These are phyloP conservation scores for Hypoxylon sp. DNA, from an alignment of 2,329 filamentous ascomycete species.

Conservation along the genomic window DNA sequence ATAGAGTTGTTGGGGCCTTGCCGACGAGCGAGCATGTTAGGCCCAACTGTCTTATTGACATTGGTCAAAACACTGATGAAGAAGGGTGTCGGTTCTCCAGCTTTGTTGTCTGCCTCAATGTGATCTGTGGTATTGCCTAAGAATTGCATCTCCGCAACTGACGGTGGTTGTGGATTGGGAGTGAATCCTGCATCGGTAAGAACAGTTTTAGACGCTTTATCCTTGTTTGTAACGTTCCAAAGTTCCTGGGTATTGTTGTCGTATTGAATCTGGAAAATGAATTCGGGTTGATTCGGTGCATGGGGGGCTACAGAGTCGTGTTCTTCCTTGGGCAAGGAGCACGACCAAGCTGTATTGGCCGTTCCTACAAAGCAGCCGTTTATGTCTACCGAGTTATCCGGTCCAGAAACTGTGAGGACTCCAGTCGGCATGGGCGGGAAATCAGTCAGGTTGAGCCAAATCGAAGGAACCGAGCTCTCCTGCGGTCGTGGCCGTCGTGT, in stretches of 20 bases:
- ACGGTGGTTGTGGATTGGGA: slow-evolving; percentile 70
- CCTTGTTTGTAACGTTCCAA: slow-evolving; percentile 63
- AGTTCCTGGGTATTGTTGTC: slow-evolving; percentile 70
- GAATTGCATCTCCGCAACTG: slow-evolving; percentile 81
- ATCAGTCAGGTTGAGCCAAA: slow-evolving; percentile 87
- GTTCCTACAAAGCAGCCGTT: slow-evolving; percentile 79
- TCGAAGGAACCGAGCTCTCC: slow-evolving; percentile 57
- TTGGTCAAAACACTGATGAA: slow-evolving; percentile 74
- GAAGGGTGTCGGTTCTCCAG: slow-evolving; percentile 89
- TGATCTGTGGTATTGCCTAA: slow-evolving; percentile 88
- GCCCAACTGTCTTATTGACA: slow-evolving; percentile 49
- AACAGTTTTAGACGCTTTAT: slow-evolving; percentile 38
- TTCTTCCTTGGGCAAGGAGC: slow-evolving; percentile 83
- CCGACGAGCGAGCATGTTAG: slow-evolving; percentile 51
- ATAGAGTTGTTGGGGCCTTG: slow-evolving; percentile 52
- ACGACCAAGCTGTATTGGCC: slow-evolving; percentile 81
- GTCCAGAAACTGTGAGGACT: slow-evolving; percentile 81
- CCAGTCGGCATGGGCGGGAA: slow-evolving; percentile 91
- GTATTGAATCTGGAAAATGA: slow-evolving; percentile 84
- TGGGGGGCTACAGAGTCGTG: slow-evolving; percentile 75
- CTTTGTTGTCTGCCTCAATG: slow-evolving; percentile 75
- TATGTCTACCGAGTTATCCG: slow-evolving; percentile 74
- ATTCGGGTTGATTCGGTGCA: slow-evolving; percentile 78
- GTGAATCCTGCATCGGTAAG: slow-evolving; percentile 57
- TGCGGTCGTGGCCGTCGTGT: slow-evolving; percentile 55